A percentile compares a stretch with the other conserved stretches of the same genome.
These are phyloP conservation scores for Ustulina deusta DNA, from an alignment of 2,329 filamentous ascomycete genomes.

Conservation along the genomic window DNA sequence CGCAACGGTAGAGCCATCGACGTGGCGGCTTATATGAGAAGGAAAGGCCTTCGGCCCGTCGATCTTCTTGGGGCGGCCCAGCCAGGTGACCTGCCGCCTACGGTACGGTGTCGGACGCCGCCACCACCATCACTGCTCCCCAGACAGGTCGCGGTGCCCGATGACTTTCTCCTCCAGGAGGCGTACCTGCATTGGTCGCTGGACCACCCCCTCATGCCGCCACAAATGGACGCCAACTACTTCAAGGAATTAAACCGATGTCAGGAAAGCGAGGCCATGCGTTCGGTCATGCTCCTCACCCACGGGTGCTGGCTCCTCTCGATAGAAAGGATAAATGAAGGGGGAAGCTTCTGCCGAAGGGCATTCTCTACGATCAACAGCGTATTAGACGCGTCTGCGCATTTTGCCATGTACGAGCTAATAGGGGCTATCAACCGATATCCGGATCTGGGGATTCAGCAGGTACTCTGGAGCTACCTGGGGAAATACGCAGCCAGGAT, in stretches of 20 bases:
- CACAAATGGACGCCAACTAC: constrained; percentile 35
- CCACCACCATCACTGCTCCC: constrained; percentile 41
- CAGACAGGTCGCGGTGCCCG: constrained; percentile 42
- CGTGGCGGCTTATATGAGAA: constrained; percentile 47
- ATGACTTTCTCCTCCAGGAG: constrained; percentile 46
- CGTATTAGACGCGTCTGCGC: constrained; percentile 44
- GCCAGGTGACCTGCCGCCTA: constrained; percentile 45
- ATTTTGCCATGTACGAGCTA: constrained; percentile 42
- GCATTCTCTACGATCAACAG: constrained; percentile 45
- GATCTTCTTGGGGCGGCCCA: constrained; percentile 46
- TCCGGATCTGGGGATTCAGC: constrained; percentile 42
- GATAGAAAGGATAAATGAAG: constrained; percentile 42
- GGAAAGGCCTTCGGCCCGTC: constrained; percentile 45
- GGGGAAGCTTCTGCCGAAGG: constrained; percentile 42
- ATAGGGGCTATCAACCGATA: constrained; percentile 30
- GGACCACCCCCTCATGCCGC: constrained; percentile 32
- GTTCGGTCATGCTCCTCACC: constrained; percentile 43
- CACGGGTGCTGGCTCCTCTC: constrained; percentile 49
- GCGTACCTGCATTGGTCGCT: constrained; percentile 46
- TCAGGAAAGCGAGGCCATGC: constrained; percentile 45
- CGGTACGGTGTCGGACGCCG: constrained; percentile 46
- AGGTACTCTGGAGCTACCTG: constrained; percentile 46
- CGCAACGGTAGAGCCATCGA: constrained; percentile 48
- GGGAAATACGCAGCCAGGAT: constrained; percentile 35
- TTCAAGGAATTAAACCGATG: constrained; percentile 44